These are phyloP conservation scores for Verticillium tricorpus DNA, from an alignment of 2,329 filamentous ascomycete species.

Conservation along the genomic window DNA sequence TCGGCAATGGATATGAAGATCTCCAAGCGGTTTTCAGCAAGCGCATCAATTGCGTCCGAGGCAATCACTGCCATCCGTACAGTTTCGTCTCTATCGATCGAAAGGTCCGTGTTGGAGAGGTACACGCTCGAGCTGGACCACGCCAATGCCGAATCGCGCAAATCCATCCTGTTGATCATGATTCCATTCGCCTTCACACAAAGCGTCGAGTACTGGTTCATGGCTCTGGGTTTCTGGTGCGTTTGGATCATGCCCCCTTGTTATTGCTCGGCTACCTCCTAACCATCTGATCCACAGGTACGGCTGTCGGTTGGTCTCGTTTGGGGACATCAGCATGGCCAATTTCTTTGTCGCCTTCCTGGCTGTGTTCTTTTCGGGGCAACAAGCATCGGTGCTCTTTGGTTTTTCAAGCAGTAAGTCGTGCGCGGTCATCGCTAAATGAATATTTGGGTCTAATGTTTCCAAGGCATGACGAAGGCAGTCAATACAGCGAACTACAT, in stretches of 20 bases:
- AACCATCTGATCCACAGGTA: too few relatives aligned
- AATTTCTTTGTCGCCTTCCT: slow-evolving; percentile 23
- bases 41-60: slow-evolving; percentile 41
- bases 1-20: slow-evolving; percentile 30
- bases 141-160: background rate
- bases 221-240: slow-evolving; percentile 32
- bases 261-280: too few relatives aligned
- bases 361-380: slow-evolving; percentile 21
- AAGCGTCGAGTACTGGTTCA: slow-evolving; percentile 22
- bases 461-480: slow-evolving; percentile 24
- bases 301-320: background rate
- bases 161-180: slow-evolving; percentile 16
- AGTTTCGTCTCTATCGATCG: slow-evolving; percentile 1
- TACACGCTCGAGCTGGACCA: too few relatives aligned
- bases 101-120: too few relatives aligned
- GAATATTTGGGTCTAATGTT: too few relatives aligned
- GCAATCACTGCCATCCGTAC: slow-evolving; percentile 40
- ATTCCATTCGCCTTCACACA: slow-evolving; percentile 21
- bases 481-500: slow-evolving; percentile 33
- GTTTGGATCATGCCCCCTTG: background rate
- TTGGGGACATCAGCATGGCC: too few relatives aligned
- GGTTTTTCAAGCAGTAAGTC: slow-evolving; percentile 3
- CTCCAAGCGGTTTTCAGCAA: slow-evolving; percentile 29
- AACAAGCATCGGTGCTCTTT: slow-evolving; percentile 2
- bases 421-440: too few relatives aligned